Evolutionary conservation across 129 eudicot genomes (phyloP).

Genomic region (Chrysanthemum makinoi): DNA sequence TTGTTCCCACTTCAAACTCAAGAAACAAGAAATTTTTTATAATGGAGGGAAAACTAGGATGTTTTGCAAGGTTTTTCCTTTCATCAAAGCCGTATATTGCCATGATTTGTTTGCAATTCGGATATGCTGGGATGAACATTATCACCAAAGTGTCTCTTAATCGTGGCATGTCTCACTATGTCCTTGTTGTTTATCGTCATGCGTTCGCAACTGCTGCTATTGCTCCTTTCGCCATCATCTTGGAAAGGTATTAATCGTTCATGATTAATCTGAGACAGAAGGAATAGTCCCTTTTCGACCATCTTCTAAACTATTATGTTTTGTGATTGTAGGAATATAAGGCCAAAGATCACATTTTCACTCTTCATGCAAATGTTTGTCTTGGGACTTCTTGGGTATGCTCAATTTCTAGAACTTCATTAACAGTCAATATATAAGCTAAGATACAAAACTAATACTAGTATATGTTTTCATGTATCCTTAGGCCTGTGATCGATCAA

Average conservation of each 20-base stretch:
- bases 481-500: conserved; percentile 94
- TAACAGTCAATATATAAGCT: not conserved
- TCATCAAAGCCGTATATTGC: conserved; percentile 82
- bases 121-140: conserved; percentile 95
- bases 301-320: conserved; percentile 7
- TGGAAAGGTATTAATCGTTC: conserved; percentile 55
- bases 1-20: not conserved
- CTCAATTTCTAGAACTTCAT: not conserved
- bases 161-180: conserved; percentile 94
- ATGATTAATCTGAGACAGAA: not conserved
- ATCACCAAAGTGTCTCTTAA: conserved; percentile 84
- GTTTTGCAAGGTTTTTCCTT: conserved; percentile 47
- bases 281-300: not conserved
- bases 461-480: not conserved
- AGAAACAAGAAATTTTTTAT: not conserved
- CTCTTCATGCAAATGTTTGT: conserved; percentile 85
- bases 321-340: conserved; percentile 49
- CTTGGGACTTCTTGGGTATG: conserved; percentile 95
- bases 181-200: conserved; percentile 87
- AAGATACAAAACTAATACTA: not conserved
- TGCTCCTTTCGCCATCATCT: conserved; percentile 82
- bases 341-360: conserved; percentile 80
- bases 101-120: conserved; percentile 87
- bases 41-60: conserved; percentile 68
- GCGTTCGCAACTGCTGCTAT: conserved; percentile 88